These are phyloP conservation scores for Arctium lappa DNA, from an alignment of 129 eudicot species.

Conservation along the genomic window DNA sequence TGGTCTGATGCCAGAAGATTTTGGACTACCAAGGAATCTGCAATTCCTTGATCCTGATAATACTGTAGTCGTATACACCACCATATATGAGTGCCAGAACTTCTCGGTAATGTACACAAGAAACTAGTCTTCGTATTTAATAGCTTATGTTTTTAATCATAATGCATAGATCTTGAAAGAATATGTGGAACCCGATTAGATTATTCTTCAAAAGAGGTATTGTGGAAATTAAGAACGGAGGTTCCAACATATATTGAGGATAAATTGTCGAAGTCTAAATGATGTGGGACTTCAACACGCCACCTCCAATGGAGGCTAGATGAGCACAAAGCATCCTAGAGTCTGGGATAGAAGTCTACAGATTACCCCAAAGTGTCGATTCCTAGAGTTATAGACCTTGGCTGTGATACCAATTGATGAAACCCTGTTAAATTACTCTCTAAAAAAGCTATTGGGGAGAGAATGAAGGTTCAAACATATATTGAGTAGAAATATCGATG, in stretches of 20 bases:
- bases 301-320: too few species aligned
- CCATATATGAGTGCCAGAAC: conserved; percentile 35
- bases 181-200: not conserved
- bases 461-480: too few species aligned
- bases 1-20: conserved; percentile 46
- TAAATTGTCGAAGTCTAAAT: too few species aligned
- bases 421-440: not conserved
- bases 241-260: too few species aligned
- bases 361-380: too few species aligned
- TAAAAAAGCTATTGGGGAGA: too few species aligned
- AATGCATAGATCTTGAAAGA: not conserved
- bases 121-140: not conserved
- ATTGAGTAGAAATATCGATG: too few species aligned
- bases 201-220: not conserved
- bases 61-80: conserved; percentile 34
- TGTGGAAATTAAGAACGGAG: not conserved
- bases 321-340: too few species aligned
- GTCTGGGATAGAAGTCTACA: too few species aligned
- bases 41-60: conserved; percentile 37
- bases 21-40: conserved; percentile 38
- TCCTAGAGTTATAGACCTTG: too few species aligned
- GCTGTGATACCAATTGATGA: not conserved
- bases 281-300: too few species aligned
- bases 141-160: not conserved
- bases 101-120: conserved; percentile 38